Base-by-base conservation (phyloP, 2,329 filamentous ascomycete genomes). In the Emmonsia crescens region DNA sequence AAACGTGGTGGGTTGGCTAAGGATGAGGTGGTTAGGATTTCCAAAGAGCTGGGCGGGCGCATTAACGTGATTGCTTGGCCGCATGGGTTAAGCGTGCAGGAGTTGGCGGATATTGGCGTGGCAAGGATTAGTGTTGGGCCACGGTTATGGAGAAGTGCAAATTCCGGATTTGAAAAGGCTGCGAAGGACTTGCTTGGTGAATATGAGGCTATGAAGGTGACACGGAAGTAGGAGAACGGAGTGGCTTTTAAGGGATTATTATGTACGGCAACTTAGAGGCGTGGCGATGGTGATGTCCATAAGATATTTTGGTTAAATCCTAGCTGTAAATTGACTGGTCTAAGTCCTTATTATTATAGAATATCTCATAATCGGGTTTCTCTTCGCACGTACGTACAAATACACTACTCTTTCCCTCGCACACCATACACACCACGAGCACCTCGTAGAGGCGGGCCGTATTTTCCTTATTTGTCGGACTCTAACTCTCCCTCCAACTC, bases 41-140 rank as follows among this genome's bases (percentile, higher is more conserved):
- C 79, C 1, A 69, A 73, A 59, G 80, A 76, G 54, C 76, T 85
- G 54, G 76, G 74, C 2, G 82, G 82, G 0, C 74, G 71, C 57
- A 68, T 85, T 16, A 79, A 80, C 59, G 80, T 84, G 12, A 78
- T 78, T 62, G 66, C 79, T 63, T 73, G 73, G 36, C 68, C 66
- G 12, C 76, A 72, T 16, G 75, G 73, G 0, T 67, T 83, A 64
- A 77, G 76, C 3, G 75, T 78, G 1, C 67, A 69, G 42, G 76
- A 81, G 62, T 66, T 83, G 66, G 75, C 71, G 3, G 67, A 76
- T 49, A 71, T 84, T 57, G 82, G 82, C 0, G 80, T 84, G 44
- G 79, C 81, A 6, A 78, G 82, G 64, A 77, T 85, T 64, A 84
- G 81, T 68, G 71, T 84, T 63, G 83, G 82, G 0, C 81, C 82